Evolutionary conservation across 75 land plant species (phyloP).

Genomic region (Isoetes taiwanensis): DNA sequence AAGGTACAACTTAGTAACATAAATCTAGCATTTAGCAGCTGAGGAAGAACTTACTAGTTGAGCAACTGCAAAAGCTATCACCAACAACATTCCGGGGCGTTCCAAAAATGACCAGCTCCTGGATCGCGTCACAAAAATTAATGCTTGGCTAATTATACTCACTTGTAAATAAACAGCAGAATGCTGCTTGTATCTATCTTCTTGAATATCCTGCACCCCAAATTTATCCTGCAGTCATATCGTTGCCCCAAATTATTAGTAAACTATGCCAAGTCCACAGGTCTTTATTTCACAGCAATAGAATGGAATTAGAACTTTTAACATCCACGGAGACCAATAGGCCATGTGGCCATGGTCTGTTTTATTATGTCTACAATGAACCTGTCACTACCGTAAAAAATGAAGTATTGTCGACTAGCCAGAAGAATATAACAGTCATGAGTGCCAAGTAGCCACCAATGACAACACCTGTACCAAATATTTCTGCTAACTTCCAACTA

Average conservation of each 20-base stretch:
- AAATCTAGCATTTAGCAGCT: neutral
- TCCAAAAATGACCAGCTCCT: too few relatives aligned
- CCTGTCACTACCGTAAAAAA: constrained; percentile 12
- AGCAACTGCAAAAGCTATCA: neutral
- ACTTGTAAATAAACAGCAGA: constrained; percentile 26
- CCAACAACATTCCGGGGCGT: too few relatives aligned
- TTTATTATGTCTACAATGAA: too few relatives aligned
- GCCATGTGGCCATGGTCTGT: neutral
- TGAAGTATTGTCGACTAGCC: constrained; percentile 13
- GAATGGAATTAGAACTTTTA: too few relatives aligned
- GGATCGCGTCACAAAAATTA: constrained; percentile 25
- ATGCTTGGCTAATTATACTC: constrained; percentile 29
- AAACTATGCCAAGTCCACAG: too few relatives aligned
- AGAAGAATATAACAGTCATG: constrained; percentile 24
- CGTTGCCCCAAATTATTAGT: neutral
- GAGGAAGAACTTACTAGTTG: neutral
- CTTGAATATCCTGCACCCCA: neutral
- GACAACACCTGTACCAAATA: constrained; percentile 18
- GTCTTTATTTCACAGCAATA: too few relatives aligned
- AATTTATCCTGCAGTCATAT: too few relatives aligned
- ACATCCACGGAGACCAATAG: too few relatives aligned
- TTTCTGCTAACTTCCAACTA: constrained; percentile 20
- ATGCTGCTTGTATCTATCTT: constrained; percentile 8
- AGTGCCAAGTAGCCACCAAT: constrained; percentile 17
- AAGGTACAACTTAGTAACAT: neutral